phyloP scores from a whole-genome alignment of 192 early-diverging fungal species.

The Coemansia sp. region DNA sequence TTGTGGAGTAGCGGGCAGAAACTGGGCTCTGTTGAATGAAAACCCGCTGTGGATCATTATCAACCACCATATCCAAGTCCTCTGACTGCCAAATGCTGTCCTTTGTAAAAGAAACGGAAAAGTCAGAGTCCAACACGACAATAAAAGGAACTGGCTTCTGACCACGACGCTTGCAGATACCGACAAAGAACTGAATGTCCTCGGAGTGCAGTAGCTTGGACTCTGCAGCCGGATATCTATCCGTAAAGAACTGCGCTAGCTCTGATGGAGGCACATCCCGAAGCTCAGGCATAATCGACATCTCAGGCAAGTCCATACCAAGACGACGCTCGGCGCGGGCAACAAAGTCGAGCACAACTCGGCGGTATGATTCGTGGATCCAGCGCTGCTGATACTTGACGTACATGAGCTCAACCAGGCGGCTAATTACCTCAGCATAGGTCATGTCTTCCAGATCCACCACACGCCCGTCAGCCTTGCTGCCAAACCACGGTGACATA shows the following conservation, averaged over 20 bases:
- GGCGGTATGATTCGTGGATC: conserved; percentile 74
- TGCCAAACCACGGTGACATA: conserved; percentile 82
- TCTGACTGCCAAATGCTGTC: conserved; percentile 91
- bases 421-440: conserved; percentile 82
- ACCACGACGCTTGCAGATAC: conserved; percentile 48
- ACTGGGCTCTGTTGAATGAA: conserved; percentile 89
- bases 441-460: conserved; percentile 93
- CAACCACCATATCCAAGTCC: conserved; percentile 80
- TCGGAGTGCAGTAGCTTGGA: conserved; percentile 44
- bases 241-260: conserved; percentile 35
- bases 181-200: conserved; percentile 51
- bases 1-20: conserved; percentile 75
- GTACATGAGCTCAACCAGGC: conserved; percentile 85
- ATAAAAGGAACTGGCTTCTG: conserved; percentile 94
- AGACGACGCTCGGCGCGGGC: conserved; percentile 80
- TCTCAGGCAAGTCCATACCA: not conserved
- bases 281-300: not conserved
- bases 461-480: conserved; percentile 71
- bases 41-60: conserved; percentile 80
- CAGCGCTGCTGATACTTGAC: conserved; percentile 76
- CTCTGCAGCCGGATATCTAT: conserved; percentile 14
- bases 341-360: conserved; percentile 80
- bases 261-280: not conserved
- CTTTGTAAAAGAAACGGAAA: conserved; percentile 92
- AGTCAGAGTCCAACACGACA: conserved; percentile 85